Evolutionary conservation across 352 stramenopile species (phyloP).

Genomic region (Phytophthora cryptogea): DNA sequence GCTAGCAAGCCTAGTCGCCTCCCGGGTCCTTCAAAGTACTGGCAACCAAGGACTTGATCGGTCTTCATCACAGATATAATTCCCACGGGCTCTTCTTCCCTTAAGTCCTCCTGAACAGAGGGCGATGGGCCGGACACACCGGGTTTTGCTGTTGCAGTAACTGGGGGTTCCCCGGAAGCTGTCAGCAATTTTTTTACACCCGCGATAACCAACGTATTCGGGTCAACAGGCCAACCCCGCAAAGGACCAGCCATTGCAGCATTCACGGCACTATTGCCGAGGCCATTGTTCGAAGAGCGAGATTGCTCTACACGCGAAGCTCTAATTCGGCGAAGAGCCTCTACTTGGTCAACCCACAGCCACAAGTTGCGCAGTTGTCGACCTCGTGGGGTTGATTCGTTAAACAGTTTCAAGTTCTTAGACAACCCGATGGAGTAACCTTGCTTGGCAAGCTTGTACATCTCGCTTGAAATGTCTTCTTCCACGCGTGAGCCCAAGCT

Average conservation of each 20-base stretch:
- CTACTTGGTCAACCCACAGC: constrained; percentile 87
- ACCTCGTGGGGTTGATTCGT: constrained; percentile 36
- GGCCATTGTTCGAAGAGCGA: constrained; percentile 28
- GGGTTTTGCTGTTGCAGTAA: constrained; percentile 10
- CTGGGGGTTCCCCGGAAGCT: constrained; percentile 25
- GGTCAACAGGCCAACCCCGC: constrained; percentile 74
- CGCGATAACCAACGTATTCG: constrained; percentile 58
- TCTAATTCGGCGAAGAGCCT: constrained; percentile 68
- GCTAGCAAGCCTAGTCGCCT: constrained; percentile 69
- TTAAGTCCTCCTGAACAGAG: constrained; percentile 25
- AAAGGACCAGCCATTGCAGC: constrained; percentile 45
- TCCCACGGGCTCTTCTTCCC: constrained; percentile 23
- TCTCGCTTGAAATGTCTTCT: constrained; percentile 77
- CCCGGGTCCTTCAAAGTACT: constrained; percentile 76
- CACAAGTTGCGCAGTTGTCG: constrained; percentile 70
- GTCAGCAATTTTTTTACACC: constrained; percentile 74
- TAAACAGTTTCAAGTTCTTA: constrained; percentile 80
- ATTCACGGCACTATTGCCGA: constrained; percentile 34
- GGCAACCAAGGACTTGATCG: constrained; percentile 69
- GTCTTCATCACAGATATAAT: constrained; percentile 62
- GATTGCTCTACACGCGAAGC: constrained; percentile 58
- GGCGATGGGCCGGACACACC: constrained; percentile 9
- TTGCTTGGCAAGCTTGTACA: constrained; percentile 75
- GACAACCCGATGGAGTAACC: constrained; percentile 79
- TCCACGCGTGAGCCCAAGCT: constrained; percentile 27